Evolutionary conservation across 2,329 filamentous ascomycete genomes (phyloP).

Genomic region (Metarhizium anisopliae): DNA sequence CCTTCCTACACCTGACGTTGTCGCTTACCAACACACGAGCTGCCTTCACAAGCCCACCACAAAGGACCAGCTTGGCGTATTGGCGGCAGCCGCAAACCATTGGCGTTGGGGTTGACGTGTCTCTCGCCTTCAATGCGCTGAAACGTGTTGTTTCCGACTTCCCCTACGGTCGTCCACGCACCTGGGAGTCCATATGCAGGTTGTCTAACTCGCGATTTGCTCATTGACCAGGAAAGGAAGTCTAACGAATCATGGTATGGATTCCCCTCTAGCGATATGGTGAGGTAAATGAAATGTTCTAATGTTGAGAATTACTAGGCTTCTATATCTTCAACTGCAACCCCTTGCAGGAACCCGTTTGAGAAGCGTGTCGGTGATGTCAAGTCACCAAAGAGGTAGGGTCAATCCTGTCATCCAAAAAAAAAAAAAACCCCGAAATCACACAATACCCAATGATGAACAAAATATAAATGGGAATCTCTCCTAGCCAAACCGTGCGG

Average conservation of each 20-base stretch:
- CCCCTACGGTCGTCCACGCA: background rate
- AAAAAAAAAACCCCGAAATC: background rate
- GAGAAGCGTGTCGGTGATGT: conserved; percentile 74
- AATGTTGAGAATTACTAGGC: background rate
- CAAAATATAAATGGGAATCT: conserved; percentile 99
- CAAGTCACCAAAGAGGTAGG: conserved; percentile 85
- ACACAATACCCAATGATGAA: conserved; percentile 56
- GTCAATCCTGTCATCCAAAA: conserved; percentile 12
- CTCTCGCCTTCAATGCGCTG: conserved; percentile 2
- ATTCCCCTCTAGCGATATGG: background rate
- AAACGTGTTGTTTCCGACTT: background rate
- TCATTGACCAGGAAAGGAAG: background rate
- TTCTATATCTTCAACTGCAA: conserved; percentile 27
- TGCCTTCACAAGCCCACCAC: background rate
- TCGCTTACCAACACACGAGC: background rate
- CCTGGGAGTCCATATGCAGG: background rate
- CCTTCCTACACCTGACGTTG: background rate
- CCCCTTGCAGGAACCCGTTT: conserved; percentile 64
- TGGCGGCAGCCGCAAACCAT: background rate
- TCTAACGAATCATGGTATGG: conserved; percentile 2
- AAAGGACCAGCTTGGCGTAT: background rate
- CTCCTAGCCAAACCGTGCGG: conserved; percentile 90
- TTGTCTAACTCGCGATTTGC: background rate
- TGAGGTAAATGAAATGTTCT: background rate
- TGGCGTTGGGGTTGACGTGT: background rate